Conservation (phyloP, 768 basidiomycete species). For the Collybia sp. region DNA sequence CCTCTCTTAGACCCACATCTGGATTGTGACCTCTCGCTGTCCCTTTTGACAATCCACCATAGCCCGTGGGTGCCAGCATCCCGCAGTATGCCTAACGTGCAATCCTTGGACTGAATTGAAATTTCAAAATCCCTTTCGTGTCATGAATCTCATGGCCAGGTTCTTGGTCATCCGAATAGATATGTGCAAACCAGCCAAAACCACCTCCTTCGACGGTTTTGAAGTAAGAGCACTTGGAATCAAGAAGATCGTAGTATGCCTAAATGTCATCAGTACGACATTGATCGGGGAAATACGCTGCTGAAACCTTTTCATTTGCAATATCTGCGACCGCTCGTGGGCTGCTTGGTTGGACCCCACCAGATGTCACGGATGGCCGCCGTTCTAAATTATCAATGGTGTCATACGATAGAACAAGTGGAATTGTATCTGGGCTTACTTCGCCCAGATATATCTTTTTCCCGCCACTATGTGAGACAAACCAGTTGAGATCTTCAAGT, state of each 20-base stretch:
- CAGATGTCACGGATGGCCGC: conserved; percentile 66
- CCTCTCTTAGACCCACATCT: too few relatives aligned
- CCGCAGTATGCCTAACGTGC: conserved; percentile 36
- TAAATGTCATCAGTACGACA: conserved; percentile 16
- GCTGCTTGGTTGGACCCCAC: conserved; percentile 63
- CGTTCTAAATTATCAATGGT: conserved; percentile 44
- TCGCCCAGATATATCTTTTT: conserved; percentile 78
- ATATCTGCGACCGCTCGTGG: conserved; percentile 54
- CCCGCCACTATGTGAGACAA: conserved; percentile 52
- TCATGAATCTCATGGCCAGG: conserved; percentile 72
- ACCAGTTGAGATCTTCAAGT: conserved; percentile 57
- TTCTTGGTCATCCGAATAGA: conserved; percentile 62
- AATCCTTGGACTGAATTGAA: conserved; percentile 60
- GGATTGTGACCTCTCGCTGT: too few relatives aligned
- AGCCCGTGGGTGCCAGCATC: too few relatives aligned
- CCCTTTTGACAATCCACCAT: too few relatives aligned
- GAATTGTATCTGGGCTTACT: conserved; percentile 29
- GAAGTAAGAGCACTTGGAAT: conserved; percentile 57
- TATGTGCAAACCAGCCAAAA: conserved; percentile 80
- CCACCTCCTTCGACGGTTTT: conserved; percentile 58
- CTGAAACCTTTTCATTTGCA: conserved; percentile 53
- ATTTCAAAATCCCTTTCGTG: conserved; percentile 45
- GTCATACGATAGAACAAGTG: not conserved
- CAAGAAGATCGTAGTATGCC: conserved; percentile 62
- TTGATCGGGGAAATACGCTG: not conserved